Conservation (phyloP, 495 filamentous ascomycete genomes). For the Aspergillus steynii region DNA sequence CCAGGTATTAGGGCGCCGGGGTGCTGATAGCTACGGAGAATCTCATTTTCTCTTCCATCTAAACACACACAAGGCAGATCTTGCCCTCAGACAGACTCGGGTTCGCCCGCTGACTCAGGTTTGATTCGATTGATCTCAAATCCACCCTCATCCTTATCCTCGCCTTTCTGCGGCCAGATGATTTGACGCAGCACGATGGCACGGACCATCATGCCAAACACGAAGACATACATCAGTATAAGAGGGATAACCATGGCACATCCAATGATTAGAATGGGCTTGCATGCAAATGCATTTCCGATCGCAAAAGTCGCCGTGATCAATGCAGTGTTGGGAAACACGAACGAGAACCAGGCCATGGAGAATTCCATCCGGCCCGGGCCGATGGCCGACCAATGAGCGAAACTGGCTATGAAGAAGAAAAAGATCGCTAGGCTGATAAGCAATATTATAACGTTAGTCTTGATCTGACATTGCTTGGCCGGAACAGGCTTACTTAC, state of each 20-base stretch:
- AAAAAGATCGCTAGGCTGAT: conserved; percentile 77
- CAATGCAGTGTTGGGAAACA: conserved; percentile 83
- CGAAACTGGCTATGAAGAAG: conserved; percentile 76
- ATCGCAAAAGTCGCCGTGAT: conserved; percentile 73
- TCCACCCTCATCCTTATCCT: conserved; percentile 62
- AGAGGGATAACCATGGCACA: conserved; percentile 63
- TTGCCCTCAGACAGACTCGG: too few species aligned
- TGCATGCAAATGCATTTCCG: conserved; percentile 61
- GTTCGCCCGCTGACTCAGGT: conserved; percentile 15
- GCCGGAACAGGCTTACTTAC: conserved; percentile 26
- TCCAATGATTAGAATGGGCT: conserved; percentile 64
- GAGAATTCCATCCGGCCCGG: conserved; percentile 68
- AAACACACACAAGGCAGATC: too few species aligned
- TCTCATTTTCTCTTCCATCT: too few species aligned
- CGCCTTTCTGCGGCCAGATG: conserved; percentile 71
- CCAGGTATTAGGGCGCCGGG: too few species aligned
- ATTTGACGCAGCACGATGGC: conserved; percentile 65
- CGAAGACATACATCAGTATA: conserved; percentile 67
- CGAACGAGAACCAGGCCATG: conserved; percentile 87
- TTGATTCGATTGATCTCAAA: conserved; percentile 46
- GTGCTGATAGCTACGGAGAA: too few species aligned
- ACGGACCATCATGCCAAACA: conserved; percentile 68
- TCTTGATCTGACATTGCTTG: not conserved
- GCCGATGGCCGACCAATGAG: conserved; percentile 70
- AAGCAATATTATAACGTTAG: not conserved